These are phyloP conservation scores for Mucor velutinosus DNA, from an alignment of 371 early-diverging fungal genomes.

Conservation along the genomic window DNA sequence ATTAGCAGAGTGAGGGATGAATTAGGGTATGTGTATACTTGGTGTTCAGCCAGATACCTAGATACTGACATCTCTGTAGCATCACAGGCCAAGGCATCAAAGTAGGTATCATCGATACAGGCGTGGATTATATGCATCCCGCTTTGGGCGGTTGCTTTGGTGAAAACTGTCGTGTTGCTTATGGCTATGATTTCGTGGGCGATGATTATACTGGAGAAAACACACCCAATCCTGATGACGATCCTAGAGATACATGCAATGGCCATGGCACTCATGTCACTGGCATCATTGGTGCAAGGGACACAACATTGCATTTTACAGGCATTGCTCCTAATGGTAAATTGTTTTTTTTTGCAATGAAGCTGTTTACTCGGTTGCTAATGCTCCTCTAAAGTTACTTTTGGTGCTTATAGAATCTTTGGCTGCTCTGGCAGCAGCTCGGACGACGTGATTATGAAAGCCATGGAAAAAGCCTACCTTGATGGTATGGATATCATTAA, in stretches of 20 bases:
- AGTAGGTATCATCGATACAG: conserved; percentile 45
- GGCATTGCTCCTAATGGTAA: conserved; percentile 69
- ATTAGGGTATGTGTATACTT: conserved; percentile 26
- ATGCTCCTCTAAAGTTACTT: conserved; percentile 34
- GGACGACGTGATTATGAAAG: conserved; percentile 71
- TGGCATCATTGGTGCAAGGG: conserved; percentile 67
- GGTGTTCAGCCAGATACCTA: background rate
- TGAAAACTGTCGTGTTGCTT: conserved; percentile 55
- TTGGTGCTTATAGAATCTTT: conserved; percentile 75
- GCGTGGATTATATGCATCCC: conserved; percentile 70
- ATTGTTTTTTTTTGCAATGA: too few species aligned
- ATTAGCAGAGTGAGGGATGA: conserved; percentile 29
- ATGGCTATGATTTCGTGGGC: conserved; percentile 67
- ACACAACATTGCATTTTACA: conserved; percentile 35
- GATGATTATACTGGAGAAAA: conserved; percentile 37
- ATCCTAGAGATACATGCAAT: conserved; percentile 34
- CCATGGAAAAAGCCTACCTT: conserved; percentile 67
- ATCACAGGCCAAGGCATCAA: conserved; percentile 29
- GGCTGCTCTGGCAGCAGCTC: conserved; percentile 76
- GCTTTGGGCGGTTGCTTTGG: conserved; percentile 78
- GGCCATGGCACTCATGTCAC: conserved; percentile 40
- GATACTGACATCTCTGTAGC: conserved; percentile 3
- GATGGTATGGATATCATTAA: conserved; percentile 67
- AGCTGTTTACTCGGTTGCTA: too few species aligned
- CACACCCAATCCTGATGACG: conserved; percentile 23